Base-by-base conservation (phyloP, 2,329 filamentous ascomycete genomes). In the Acrocalymma vagum region DNA sequence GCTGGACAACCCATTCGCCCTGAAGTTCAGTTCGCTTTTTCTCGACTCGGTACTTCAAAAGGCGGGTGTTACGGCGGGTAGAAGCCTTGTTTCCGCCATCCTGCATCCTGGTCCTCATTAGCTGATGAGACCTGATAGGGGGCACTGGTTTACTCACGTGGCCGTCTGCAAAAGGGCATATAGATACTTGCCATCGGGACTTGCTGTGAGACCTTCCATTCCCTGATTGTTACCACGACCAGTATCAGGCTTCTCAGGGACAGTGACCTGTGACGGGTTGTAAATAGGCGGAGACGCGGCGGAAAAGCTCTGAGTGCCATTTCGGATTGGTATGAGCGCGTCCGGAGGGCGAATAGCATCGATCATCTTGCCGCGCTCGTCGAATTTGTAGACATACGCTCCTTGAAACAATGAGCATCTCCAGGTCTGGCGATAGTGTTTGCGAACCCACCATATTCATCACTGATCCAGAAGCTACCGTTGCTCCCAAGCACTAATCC, bases 181-280 rank as follows among this genome's bases (percentile, higher is more conserved):
- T 9, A 90, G 72, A 2, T 75, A 81, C 46, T 81, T 82, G 8
- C 85, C 84, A 50, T 87, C 81, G 0, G 78, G 73, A 3, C 79
- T 82, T n/a, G 80, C 67, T 0, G 83, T 85, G 32, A 90, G 67
- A 0, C 83, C 86, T 66, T 90, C 87, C 32, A 90, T 81, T n/a
- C 87, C 86, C 62, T 88, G 85, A 65, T 90, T 90, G 65, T 90
- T 89, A 38, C 78, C 74, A 14, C 87, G 79, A 9, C 87, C 87
- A 1, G 78, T 78, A 2, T 76, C 73, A 1, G 84, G 82, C 49
- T 86, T 74, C 10, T 71, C 74, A 0, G 86, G 86, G 3, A 64
- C 67, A 2, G 81, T 75, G 8, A 69, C 60, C 11, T 75, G 60
- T 10, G 74, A 62, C 0, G 74, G 72, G 36, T 82, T 64, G 58